Evolutionary conservation across 2,329 filamentous ascomycete species (phyloP), one percentile per base, ranked within the genome.

Genomic region (Corinectria fuckeliana): DNA sequence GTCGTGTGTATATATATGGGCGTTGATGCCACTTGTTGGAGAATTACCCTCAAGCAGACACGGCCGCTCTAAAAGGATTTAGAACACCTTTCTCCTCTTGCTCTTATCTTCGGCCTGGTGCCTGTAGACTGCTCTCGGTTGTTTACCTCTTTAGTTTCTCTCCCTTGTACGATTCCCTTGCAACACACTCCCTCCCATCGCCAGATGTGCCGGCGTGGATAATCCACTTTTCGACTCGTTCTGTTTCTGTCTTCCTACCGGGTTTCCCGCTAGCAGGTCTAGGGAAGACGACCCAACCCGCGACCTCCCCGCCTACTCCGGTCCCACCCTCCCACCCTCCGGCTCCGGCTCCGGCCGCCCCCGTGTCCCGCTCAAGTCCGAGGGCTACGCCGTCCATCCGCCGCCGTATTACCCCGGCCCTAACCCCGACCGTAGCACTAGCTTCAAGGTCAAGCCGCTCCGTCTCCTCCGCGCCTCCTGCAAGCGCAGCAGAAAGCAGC

Each of bases 191-290:
- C 41, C 26, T 18, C 18, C 39, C 26, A 32, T 51, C 47, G 60
- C 60, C 62, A 58, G 57, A 57, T 56, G 62, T 52, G 61, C 61
- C 49, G 62, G 62, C 55, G 54, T 65, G 62, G 62, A 65, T 65
- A 61, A 61, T 51, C 57, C 60, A 63, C 51, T 65, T 48, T 49
- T 51, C 55, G 58, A 59, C 44, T 61, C 62, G 57, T 58, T 65
- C 60, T 63, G 60, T 49, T 49, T 65, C 42, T 65, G 62, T 39
- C 28, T 65, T 39, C 61, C 62, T 20, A 59, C 60, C 23, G 59
- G 62, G 59, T 62, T 63, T 60, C 61, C 61, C 59, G 42, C 45
- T 41, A 60, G 53, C 57, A 60, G 50, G 57, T 49, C 58, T 44
- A 51, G 55, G 61, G 62, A 65, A 61, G 61, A 55, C 60, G 39